Percentiles rank a stretch among this genome's conserved stretches.
These are phyloP conservation scores for Posidonia australis DNA, from an alignment of 106 monocot species.

Conservation along the genomic window DNA sequence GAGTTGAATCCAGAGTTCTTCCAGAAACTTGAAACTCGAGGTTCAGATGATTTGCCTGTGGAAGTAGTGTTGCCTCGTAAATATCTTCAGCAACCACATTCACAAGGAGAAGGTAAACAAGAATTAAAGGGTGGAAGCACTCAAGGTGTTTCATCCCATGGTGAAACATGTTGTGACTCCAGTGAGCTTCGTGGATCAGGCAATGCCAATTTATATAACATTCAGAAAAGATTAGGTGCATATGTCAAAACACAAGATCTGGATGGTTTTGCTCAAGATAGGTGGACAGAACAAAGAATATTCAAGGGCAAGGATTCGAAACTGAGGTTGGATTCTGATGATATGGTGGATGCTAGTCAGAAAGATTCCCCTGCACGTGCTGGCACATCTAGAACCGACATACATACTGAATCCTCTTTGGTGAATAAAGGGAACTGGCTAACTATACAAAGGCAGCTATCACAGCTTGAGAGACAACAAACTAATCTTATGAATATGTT, in stretches of 20 bases:
- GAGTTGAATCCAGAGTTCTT: conserved; percentile 91
- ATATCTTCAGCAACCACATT: conserved; percentile 31
- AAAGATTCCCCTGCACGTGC: conserved; percentile 30
- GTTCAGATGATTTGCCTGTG: conserved; percentile 56
- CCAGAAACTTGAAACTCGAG: conserved; percentile 79
- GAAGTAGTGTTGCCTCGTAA: conserved; percentile 82
- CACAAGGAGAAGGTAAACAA: conserved; percentile 30
- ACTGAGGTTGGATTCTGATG: conserved; percentile 45
- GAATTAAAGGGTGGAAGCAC: conserved; percentile 23
- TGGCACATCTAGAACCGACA: conserved; percentile 33
- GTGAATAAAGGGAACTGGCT: conserved; percentile 73
- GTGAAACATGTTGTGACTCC: conserved; percentile 13
- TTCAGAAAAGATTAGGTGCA: conserved; percentile 17
- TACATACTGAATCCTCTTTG: conserved; percentile 36
- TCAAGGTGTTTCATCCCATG: conserved; percentile 6
- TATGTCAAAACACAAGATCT: conserved; percentile 23
- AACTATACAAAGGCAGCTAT: conserved; percentile 76
- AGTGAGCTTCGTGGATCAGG: conserved; percentile 16
- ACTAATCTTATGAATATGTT: conserved; percentile 85
- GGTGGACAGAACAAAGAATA: conserved; percentile 40
- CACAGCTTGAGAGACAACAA: conserved; percentile 88
- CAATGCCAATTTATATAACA: conserved; percentile 14
- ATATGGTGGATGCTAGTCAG: conserved; percentile 28
- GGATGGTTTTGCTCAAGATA: conserved; percentile 41
- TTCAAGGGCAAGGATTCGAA: conserved; percentile 39